These are phyloP conservation scores for Nannizziopsis arthrosporioides DNA, from an alignment of 2,329 filamentous ascomycete species.

Conservation along the genomic window DNA sequence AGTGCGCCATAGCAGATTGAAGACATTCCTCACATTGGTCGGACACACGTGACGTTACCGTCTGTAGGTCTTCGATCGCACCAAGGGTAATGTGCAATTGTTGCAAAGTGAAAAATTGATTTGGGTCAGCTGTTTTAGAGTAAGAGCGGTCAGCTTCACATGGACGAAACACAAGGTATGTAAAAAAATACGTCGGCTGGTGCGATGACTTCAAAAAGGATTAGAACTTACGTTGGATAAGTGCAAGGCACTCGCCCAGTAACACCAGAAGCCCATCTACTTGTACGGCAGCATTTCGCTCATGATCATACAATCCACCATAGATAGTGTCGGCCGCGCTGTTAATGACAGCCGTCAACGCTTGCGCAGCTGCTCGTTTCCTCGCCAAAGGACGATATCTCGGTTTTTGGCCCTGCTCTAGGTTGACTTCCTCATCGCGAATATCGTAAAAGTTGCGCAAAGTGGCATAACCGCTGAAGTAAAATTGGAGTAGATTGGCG, in stretches of 20 bases:
- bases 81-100: conserved; percentile 67
- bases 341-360: conserved; percentile 69
- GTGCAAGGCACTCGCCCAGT: conserved; percentile 70
- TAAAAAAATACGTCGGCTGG: conserved; percentile 14
- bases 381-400: conserved; percentile 45
- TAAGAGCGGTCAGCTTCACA: neutral
- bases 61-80: conserved; percentile 67
- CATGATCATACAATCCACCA: conserved; percentile 75
- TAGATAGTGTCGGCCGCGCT: conserved; percentile 84
- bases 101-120: conserved; percentile 51
- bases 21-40: conserved; percentile 68
- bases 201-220: conserved; percentile 1
- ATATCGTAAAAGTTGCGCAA: conserved; percentile 80
- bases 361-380: conserved; percentile 58
- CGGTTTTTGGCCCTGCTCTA: conserved; percentile 28
- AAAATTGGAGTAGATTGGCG: conserved; percentile 68
- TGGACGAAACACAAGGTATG: too few relatives aligned
- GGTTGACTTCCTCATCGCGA: conserved; percentile 54
- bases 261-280: conserved; percentile 77
- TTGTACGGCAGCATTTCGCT: conserved; percentile 69
- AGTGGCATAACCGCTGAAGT: conserved; percentile 85
- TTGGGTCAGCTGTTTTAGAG: conserved; percentile 35
- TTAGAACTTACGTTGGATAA: conserved; percentile 48
- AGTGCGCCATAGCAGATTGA: conserved; percentile 57
- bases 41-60: conserved; percentile 61